Conservation (phyloP, 768 basidiomycete genomes). For the Amanita brunnescens region DNA sequence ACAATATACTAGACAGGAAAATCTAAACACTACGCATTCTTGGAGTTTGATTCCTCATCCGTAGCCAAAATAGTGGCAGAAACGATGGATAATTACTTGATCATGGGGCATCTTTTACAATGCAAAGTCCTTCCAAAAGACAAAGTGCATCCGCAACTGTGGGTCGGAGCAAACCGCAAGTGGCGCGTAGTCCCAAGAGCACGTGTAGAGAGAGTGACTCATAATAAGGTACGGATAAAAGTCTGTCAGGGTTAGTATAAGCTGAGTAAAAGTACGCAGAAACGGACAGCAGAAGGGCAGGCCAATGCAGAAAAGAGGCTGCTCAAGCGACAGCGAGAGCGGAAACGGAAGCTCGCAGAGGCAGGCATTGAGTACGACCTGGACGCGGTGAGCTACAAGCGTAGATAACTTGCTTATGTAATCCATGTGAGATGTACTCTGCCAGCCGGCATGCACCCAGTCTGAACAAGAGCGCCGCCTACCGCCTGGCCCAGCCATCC, state of each 20-base stretch:
- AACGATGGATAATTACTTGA: constrained; percentile 98
- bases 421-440: constrained; percentile 1
- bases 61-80: constrained; percentile 95
- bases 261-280: constrained; percentile 27
- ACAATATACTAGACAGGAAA: constrained; percentile 62
- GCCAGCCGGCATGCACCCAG: not conserved
- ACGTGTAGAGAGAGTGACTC: constrained; percentile 58
- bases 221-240: constrained; percentile 63
- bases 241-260: not conserved
- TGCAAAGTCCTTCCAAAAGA: constrained; percentile 89
- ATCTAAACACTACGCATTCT: constrained; percentile 95
- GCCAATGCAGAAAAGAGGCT: constrained; percentile 57
- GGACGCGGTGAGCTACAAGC: constrained; percentile 58
- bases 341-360: constrained; percentile 71
- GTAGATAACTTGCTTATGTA: not conserved
- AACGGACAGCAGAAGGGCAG: constrained; percentile 66
- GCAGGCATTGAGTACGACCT: constrained; percentile 86
- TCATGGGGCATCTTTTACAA: constrained; percentile 87
- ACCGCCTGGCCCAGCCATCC: constrained; percentile 4
- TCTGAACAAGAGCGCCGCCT: not conserved
- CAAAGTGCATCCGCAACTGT: constrained; percentile 85
- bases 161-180: constrained; percentile 95
- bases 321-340: constrained; percentile 65
- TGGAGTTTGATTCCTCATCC: constrained; percentile 84
- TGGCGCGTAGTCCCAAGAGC: constrained; percentile 73